Evolutionary conservation across 1,284 basidiomycete genomes (phyloP), one percentile per base, ranked within the genome.

Genomic region (Leccinum pallidistipes): DNA sequence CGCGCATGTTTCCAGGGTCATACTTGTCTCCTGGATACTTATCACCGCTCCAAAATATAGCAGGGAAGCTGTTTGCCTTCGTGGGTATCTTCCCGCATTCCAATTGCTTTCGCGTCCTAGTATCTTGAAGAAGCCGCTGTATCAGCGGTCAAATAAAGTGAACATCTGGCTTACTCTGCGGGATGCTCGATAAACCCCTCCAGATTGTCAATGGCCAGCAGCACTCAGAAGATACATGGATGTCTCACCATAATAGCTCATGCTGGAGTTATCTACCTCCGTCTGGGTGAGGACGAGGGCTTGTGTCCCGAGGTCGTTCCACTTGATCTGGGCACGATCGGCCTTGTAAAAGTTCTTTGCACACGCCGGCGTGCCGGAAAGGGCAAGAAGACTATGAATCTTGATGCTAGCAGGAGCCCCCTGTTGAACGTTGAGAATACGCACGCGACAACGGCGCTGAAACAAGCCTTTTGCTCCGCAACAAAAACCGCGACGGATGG

Each of bases 161-260:
- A 27, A 27, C 24, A 27, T 27, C 24, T 27, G 24, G 4, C 24
- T 27, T 27, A 27, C 24, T 27, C 24, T 27, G 24, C 24, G 24
- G 24, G 24, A 27, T 27, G 24, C 24, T 27, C 24, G 24, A 27
- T 27, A 27, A 27, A 27, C 24, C 4, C 24, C 24, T 27, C 24
- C 3, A 27, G 24, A 27, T 27, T 27, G 24, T 27, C 24, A 98
- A 68, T 93, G 92, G 38, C 97, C 96, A n/a, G 93, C 89, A 16
- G 95, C 88, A 64, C 89, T 94, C 67, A 98, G 86, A 54, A 98
- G 84, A 77, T 97, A 98, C 68, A 99, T 80, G 66, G 95, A 94
- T 9, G 95, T 97, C 80, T 98, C 96, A 62, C 97, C 97, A 68
- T 98, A 99, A 78, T 99, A 99, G 70, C 91, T 96, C 83, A 94